Evolutionary conservation across 2,329 filamentous ascomycete species (phyloP).

Genomic region (Lachnellula occidentalis): DNA sequence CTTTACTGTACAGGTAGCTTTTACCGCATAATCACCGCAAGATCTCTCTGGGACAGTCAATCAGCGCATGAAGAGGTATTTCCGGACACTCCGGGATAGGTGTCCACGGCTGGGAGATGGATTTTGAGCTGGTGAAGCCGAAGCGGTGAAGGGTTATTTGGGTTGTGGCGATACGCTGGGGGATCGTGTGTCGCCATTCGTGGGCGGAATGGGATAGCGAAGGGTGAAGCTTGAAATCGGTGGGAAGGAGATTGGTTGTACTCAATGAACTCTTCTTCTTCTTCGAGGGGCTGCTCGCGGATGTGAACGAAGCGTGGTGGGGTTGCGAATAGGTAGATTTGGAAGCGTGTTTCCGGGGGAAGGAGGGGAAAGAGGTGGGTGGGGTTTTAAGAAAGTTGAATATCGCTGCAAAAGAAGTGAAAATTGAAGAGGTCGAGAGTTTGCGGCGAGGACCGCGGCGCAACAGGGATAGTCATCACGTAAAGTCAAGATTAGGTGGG

Average conservation of each 20-base stretch:
- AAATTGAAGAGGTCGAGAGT: not conserved
- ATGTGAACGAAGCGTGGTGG: not conserved
- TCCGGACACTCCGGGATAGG: not conserved
- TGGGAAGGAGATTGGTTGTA: not conserved
- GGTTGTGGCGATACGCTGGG: not conserved
- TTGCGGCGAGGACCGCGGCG: too few relatives aligned
- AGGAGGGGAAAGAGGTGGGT: not conserved
- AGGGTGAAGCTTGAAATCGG: not conserved
- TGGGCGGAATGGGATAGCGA: not conserved
- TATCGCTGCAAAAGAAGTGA: not conserved
- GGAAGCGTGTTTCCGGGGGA: not conserved
- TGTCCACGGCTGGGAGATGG: not conserved
- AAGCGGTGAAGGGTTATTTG: not conserved
- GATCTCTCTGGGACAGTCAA: not conserved
- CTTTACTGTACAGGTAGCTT: slow-evolving; percentile 6
- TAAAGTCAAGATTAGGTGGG: too few relatives aligned
- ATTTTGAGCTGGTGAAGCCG: not conserved
- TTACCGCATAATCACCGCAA: not conserved
- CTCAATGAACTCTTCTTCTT: not conserved
- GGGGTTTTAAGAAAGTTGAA: not conserved
- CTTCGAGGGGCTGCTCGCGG: not conserved
- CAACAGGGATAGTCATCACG: too few relatives aligned
- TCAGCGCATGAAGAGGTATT: not conserved
- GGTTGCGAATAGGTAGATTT: not conserved
- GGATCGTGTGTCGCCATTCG: not conserved